Conservation (phyloP, 2,329 filamentous ascomycete species). For the Cryphonectria carpinicola region DNA sequence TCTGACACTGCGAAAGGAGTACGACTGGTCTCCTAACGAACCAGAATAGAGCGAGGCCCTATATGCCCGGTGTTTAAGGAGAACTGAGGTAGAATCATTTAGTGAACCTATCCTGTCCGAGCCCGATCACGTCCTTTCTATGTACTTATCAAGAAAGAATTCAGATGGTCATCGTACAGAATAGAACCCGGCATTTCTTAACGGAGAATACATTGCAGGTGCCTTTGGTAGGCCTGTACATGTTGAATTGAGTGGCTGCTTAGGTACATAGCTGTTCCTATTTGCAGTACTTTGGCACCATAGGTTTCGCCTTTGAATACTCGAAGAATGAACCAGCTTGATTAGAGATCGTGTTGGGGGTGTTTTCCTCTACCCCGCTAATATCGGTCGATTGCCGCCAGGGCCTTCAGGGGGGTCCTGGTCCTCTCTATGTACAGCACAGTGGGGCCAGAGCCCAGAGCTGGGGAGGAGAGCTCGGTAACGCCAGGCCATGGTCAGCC, state of each 20-base stretch:
- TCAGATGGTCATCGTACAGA: not conserved
- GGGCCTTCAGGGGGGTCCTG: not conserved
- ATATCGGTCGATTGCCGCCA: not conserved
- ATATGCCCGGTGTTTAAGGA: not conserved
- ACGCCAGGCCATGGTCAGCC: conserved; percentile 14
- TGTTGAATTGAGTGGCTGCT: too few species aligned
- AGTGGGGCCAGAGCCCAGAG: not conserved
- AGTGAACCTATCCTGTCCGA: not conserved
- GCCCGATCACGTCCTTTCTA: not conserved
- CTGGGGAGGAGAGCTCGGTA: not conserved
- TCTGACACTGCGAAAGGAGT: not conserved
- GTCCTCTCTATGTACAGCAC: not conserved
- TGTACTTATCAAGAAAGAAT: not conserved
- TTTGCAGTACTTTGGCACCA: too few species aligned
- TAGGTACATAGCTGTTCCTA: too few species aligned
- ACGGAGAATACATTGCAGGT: not conserved
- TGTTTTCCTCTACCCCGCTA: not conserved
- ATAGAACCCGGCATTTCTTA: not conserved
- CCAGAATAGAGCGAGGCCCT: not conserved
- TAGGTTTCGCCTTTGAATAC: too few species aligned
- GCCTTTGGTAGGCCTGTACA: too few species aligned
- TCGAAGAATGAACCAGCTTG: too few species aligned
- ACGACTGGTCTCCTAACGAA: not conserved
- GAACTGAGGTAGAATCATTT: not conserved
- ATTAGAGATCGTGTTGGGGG: too few species aligned